Evolutionary conservation across 768 basidiomycete species (phyloP), one percentile per base, ranked within the genome.

Genomic region (Tricholoma flavovirens): DNA sequence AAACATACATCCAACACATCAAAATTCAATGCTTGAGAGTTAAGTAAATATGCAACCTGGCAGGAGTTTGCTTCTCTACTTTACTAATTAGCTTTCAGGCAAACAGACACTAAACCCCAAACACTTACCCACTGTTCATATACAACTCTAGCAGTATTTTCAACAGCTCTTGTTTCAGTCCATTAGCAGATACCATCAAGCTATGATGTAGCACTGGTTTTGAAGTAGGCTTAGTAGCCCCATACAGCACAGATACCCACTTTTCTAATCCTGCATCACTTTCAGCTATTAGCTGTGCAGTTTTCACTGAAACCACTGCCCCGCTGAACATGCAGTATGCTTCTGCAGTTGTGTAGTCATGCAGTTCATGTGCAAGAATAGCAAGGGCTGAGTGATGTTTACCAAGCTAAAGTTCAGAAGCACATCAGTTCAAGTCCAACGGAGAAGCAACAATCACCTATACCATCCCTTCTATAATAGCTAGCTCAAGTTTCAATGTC

Each of bases 301-400:
- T 70, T 59, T 81, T 84, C 1, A 77, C 72, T 0, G 87, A 78
- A 4, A 97, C 73, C 21, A 96, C 80, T 19, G 83, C 81, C 4
- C 94, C 92, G 15, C 84, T 86, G 30, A 88, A 81, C 1, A 87
- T 80, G 63, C 94, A 96, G 69, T 94, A 97, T 4, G 85, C 80
- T 66, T 96, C 92, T 0, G 93, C 91, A 2, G 91, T 88, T 0
- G 80, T 73, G 0, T 81, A 75, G 66, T 98, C 95, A 51, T 79
- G 79, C 9, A 97, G 71, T 35, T 81, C 79, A 57, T 83, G 77
- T 6, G 87, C 87, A 6, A 98, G 81, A 1, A 80, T 75, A 6
- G 79, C 69, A 1, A 98, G 78, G 0, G 88, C 90, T 17, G 75
- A 71, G 10, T 73, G 78, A 61, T 92, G 86, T 49, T 84, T 73